Evolutionary conservation across 805 yeast species (phyloP), one percentile per base, ranked within the genome.

Genomic region (Wickerhamiella cacticola): DNA sequence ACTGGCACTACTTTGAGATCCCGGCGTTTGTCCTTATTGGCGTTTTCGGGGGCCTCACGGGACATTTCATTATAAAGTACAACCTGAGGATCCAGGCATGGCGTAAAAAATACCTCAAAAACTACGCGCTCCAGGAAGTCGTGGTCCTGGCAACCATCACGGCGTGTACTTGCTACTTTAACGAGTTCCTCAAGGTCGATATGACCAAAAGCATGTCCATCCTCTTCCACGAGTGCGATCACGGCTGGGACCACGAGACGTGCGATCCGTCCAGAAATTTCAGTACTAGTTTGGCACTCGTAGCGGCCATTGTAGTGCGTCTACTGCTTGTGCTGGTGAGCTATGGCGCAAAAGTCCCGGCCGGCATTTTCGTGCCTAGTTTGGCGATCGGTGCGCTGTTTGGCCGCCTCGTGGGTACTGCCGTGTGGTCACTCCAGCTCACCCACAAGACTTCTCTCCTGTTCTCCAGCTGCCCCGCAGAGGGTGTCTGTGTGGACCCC

Each of bases 331-430:
- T 92, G 23, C 74, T 87, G 23, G 70, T 92, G 13, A 82, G 97
- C 0, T 92, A 94, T 62, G 96, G 96, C 2, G 79, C 87, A 52
- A 86, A 82, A 63, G 88, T 89, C 0, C 97, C 97, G 0, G 94
- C 95, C 4, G 97, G 97, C 19, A 87, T 88, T 6, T 88, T 88
- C 66, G 96, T 88, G 16, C 97, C 97, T 2, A 86, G 96, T 1
- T 82, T 88, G 94, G 95, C 96, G 0, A 84, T 88, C 2, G 97
- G 97, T 19, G 95, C 96, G 0, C 79, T 94, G 0, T 88, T 89
- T 68, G 97, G 97, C 1, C 72, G 96, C 47, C 79, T 87, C 0
- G 58, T 89, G 3, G 95, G 96, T 13, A 68, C 86, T 5, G 49
- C 82, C 8, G 80, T 82, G 13, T 82, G 85, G 56, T 59, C 66